Evolutionary conservation across 2,329 filamentous ascomycete genomes (phyloP).

Genomic region (Aspergillus spinulosporus): DNA sequence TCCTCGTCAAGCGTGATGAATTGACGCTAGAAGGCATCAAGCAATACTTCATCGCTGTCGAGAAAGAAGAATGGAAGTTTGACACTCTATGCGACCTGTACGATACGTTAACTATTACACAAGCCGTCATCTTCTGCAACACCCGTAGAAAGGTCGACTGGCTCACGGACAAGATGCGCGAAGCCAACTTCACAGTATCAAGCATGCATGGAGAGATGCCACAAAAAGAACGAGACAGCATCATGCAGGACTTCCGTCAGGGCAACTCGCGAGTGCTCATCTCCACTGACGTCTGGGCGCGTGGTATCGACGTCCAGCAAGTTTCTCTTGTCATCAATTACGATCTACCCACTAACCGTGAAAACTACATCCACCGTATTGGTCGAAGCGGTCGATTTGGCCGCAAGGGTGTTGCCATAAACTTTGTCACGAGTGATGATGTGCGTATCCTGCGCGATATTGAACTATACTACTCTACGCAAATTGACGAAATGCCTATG

Average conservation of each 20-base stretch:
- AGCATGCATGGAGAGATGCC: constrained; percentile 99
- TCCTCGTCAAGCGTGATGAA: constrained; percentile 98
- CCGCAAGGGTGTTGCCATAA: constrained; percentile 98
- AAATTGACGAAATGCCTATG: constrained; percentile 99
- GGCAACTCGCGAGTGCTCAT: constrained; percentile 95
- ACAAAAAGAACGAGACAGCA: constrained; percentile 95
- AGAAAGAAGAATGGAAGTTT: constrained; percentile 99
- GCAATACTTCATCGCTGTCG: constrained; percentile 98
- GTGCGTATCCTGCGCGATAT: constrained; percentile 97
- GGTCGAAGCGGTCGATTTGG: constrained; percentile 94
- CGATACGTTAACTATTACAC: constrained; percentile 96
- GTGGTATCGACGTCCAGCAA: constrained; percentile 98
- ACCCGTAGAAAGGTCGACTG: constrained; percentile 98
- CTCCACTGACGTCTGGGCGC: constrained; percentile 95
- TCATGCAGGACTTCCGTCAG: constrained; percentile 98
- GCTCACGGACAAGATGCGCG: constrained; percentile 98
- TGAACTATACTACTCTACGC: constrained; percentile 92
- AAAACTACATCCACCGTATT: constrained; percentile 99
- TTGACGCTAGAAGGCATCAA: constrained; percentile 95
- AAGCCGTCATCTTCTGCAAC: constrained; percentile 99
- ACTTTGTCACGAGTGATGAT: constrained; percentile 98
- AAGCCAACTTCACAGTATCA: constrained; percentile 97
- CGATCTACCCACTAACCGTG: constrained; percentile 94
- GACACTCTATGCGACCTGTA: constrained; percentile 98
- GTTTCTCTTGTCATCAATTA: constrained; percentile 99